Evolutionary conservation across 2,329 filamentous ascomycete genomes (phyloP).

Genomic region (Pseudophaeomoniella oleicola): DNA sequence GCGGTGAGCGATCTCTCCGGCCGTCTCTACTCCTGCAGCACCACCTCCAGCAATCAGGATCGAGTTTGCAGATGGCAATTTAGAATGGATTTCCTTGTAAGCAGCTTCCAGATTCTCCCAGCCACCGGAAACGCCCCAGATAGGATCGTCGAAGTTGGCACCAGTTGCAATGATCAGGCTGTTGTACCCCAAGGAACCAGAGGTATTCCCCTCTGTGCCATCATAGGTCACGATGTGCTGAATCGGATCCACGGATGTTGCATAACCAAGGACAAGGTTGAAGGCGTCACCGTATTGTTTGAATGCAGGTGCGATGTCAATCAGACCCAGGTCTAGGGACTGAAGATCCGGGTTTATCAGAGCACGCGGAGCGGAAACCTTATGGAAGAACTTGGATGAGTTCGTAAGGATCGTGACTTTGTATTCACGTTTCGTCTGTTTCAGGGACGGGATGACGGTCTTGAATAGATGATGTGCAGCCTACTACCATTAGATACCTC

Average conservation of each 20-base stretch:
- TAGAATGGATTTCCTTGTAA: constrained; percentile 19
- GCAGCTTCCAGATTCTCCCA: constrained; percentile 20
- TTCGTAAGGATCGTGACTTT: constrained; percentile 42
- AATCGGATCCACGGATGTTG: constrained; percentile 29
- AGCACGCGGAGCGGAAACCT: constrained; percentile 37
- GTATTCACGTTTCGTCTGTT: constrained; percentile 21
- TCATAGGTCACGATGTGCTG: constrained; percentile 29
- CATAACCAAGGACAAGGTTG: constrained; percentile 36
- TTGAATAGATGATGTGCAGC: constrained; percentile 23
- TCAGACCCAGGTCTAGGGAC: constrained; percentile 31
- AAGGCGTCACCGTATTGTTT: constrained; percentile 33
- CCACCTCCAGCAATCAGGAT: constrained; percentile 36
- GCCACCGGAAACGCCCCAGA: constrained; percentile 28
- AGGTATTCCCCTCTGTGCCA: constrained; percentile 15
- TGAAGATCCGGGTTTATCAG: constrained; percentile 34
- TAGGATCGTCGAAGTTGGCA: constrained; percentile 24
- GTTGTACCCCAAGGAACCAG: constrained; percentile 28
- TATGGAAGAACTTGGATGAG: constrained; percentile 37
- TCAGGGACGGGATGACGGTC: constrained; percentile 14
- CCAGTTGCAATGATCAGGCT: constrained; percentile 44
- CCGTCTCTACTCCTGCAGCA: constrained; percentile 32
- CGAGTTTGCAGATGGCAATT: constrained; percentile 22
- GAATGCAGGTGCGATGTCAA: constrained; percentile 36
- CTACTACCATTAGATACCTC: too few relatives aligned
- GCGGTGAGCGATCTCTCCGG: constrained; percentile 32